These are phyloP conservation scores for Chalciporus pseudorubinellus DNA, from an alignment of 768 basidiomycete genomes.

Conservation along the genomic window DNA sequence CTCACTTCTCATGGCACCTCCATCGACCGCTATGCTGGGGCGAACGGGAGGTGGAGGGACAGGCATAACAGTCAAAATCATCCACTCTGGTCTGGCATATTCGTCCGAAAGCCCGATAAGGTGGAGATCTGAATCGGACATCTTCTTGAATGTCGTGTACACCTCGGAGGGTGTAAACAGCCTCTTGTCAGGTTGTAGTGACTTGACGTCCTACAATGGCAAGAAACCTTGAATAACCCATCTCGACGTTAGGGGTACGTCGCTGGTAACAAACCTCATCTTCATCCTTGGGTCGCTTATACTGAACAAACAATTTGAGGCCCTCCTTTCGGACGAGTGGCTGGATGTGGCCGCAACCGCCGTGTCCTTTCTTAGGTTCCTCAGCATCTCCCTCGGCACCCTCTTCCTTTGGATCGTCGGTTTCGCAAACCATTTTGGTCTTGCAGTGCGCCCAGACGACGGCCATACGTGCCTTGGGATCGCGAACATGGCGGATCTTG, in stretches of 20 bases:
- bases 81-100: slow-evolving; percentile 98
- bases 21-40: slow-evolving; percentile 96
- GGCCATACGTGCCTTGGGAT: slow-evolving; percentile 84
- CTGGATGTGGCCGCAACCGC: slow-evolving; percentile 94
- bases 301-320: slow-evolving; percentile 89
- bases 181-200: slow-evolving; percentile 78
- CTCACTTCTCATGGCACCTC: slow-evolving; percentile 94
- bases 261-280: slow-evolving; percentile 71
- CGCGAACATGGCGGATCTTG: slow-evolving; percentile 82
- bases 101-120: slow-evolving; percentile 91
- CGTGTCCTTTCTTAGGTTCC: slow-evolving; percentile 86
- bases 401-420: slow-evolving; percentile 87
- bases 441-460: slow-evolving; percentile 86
- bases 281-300: slow-evolving; percentile 92
- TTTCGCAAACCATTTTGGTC: slow-evolving; percentile 82
- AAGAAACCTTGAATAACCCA: slow-evolving; percentile 10
- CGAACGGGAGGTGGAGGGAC: slow-evolving; percentile 98
- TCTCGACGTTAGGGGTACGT: slow-evolving; percentile 1
- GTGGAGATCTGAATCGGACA: slow-evolving; percentile 83
- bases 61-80: slow-evolving; percentile 97
- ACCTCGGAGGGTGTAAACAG: slow-evolving; percentile 82
- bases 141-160: slow-evolving; percentile 95
- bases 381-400: slow-evolving; percentile 60
- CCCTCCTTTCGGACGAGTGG: slow-evolving; percentile 92
- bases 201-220: slow-evolving; percentile 66